phyloP scores from a whole-genome alignment of 495 filamentous ascomycete genomes.

The Tirmania nivea region DNA sequence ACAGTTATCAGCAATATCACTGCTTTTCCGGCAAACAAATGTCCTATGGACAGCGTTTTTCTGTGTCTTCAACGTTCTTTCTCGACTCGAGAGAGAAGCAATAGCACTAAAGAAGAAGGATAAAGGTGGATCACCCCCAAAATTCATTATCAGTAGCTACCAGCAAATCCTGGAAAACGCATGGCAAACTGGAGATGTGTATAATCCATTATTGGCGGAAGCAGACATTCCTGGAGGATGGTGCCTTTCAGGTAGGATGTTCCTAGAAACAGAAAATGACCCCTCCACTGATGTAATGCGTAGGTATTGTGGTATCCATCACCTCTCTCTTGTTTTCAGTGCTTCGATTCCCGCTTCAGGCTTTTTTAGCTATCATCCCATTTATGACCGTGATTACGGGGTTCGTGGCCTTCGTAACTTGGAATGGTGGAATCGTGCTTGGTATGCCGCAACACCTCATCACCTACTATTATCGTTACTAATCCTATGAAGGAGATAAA shows the following conservation, averaged over 20 bases:
- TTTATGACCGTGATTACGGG: constrained; percentile 42
- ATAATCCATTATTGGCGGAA: background rate
- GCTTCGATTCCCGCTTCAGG: background rate
- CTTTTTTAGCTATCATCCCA: constrained; percentile 27
- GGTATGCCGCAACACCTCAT: constrained; percentile 27
- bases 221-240: no score
- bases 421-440: constrained; percentile 81
- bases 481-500: constrained; percentile 35
- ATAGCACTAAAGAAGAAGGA: constrained; percentile 7
- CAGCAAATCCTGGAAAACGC: background rate
- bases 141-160: no score
- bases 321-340: background rate
- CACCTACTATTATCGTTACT: constrained; percentile 20
- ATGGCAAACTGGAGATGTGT: constrained; percentile 4
- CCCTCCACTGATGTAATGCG: no score
- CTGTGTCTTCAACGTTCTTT: constrained; percentile 47
- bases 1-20: constrained; percentile 21
- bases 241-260: no score
- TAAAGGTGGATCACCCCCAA: background rate
- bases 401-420: constrained; percentile 55
- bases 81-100: constrained; percentile 23
- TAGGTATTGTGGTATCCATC: no score
- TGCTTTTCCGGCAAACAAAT: constrained; percentile 80
- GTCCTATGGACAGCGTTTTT: constrained; percentile 90
- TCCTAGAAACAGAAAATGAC: no score